Conservation (phyloP, 23 red algal genomes). For the Agarophyton chilense region DNA sequence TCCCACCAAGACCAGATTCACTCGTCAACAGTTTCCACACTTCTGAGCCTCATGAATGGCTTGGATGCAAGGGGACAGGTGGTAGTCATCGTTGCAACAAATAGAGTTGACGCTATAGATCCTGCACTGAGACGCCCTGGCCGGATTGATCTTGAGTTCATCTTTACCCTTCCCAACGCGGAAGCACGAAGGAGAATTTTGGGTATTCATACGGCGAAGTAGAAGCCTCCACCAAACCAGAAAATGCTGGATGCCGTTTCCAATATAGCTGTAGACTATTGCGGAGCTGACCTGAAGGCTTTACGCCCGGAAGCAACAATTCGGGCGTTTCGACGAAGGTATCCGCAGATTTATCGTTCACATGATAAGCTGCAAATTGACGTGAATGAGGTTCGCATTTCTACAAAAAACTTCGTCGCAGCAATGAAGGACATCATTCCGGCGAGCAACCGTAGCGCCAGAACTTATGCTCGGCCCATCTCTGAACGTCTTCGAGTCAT, state of each 20-base stretch:
- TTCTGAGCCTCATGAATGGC: too few species aligned
- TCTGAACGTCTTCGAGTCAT: constrained; percentile 43
- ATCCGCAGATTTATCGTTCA: too few species aligned
- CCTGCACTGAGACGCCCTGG: too few species aligned
- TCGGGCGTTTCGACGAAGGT: constrained; percentile 78
- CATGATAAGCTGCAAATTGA: too few species aligned
- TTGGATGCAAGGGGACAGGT: too few species aligned
- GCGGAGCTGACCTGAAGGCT: constrained; percentile 83
- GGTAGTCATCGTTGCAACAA: too few species aligned
- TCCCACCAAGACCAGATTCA: too few species aligned
- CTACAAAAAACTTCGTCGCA: too few species aligned
- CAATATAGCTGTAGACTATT: constrained; percentile 78
- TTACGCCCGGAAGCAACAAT: constrained; percentile 85
- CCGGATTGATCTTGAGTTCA: constrained; percentile 91
- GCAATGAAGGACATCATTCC: too few species aligned
- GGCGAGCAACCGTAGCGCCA: constrained; percentile 71
- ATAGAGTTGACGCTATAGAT: too few species aligned
- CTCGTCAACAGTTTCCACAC: too few species aligned
- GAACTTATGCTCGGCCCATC: constrained; percentile 72
- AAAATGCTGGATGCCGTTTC: constrained; percentile 72
- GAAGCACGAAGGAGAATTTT: constrained; percentile 83
- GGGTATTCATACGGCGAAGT: constrained; percentile 86
- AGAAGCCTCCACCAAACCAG: constrained; percentile 36
- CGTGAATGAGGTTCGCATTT: too few species aligned
- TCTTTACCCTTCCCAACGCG: constrained; percentile 87